Percentiles rank a stretch among this genome's conserved stretches.
phyloP scores from a whole-genome alignment of 2,329 filamentous ascomycete species.

The Pestalotiopsis sp. region DNA sequence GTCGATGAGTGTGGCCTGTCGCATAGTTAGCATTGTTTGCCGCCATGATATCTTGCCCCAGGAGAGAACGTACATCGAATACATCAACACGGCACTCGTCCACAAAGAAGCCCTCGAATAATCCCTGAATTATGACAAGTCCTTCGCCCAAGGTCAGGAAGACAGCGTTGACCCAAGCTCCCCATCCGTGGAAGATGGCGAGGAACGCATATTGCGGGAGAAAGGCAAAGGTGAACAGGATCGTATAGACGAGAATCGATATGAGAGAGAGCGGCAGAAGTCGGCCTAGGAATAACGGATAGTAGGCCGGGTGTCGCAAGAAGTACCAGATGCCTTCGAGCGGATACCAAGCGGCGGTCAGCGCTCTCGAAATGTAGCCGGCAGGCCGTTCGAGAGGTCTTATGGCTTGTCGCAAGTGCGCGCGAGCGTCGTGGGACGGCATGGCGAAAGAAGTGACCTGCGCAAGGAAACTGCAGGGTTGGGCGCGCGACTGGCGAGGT shows the following conservation, averaged over 20 bases:
- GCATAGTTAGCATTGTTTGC: slow-evolving; percentile 22
- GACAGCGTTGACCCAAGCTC: slow-evolving; percentile 88
- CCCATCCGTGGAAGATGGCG: slow-evolving; percentile 82
- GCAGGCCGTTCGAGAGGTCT: slow-evolving; percentile 38
- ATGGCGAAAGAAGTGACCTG: not conserved
- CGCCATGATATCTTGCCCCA: no score
- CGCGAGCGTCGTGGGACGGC: slow-evolving; percentile 17
- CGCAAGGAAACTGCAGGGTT: not conserved
- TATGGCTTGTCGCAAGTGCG: slow-evolving; percentile 20
- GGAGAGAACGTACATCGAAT: slow-evolving; percentile 79
- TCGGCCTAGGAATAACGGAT: slow-evolving; percentile 77
- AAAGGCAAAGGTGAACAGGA: slow-evolving; percentile 88
- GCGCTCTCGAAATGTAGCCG: slow-evolving; percentile 46
- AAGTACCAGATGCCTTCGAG: slow-evolving; percentile 84
- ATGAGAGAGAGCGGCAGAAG: slow-evolving; percentile 82
- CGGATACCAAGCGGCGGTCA: slow-evolving; percentile 56
- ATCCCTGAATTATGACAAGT: slow-evolving; percentile 67
- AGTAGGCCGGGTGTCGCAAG: slow-evolving; percentile 74
- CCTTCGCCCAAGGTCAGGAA: slow-evolving; percentile 87
- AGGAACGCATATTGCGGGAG: slow-evolving; percentile 89
- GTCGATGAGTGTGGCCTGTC: slow-evolving; percentile 72
- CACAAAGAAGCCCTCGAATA: slow-evolving; percentile 83
- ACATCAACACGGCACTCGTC: slow-evolving; percentile 79
- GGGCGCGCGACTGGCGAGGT: not conserved
- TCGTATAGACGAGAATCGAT: slow-evolving; percentile 79